Evolutionary conservation across 768 basidiomycete species (phyloP), one percentile per base, ranked within the genome.

Genomic region (Panellus pusillus): DNA sequence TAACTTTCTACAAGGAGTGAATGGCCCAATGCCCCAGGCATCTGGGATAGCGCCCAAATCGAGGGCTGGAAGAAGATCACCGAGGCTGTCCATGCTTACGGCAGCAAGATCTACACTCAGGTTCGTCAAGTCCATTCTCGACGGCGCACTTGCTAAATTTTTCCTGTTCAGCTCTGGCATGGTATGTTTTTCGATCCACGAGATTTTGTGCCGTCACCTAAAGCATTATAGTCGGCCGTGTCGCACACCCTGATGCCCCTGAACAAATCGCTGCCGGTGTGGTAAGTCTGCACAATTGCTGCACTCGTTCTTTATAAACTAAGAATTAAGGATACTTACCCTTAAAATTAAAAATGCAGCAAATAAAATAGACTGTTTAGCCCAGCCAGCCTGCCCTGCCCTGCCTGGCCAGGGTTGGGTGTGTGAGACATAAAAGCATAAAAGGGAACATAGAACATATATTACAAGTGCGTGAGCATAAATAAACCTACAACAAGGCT

Each of bases 1-100:
- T 35, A 3, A 35, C 8, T 14, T 35, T 9, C 9, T 35, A 9
- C 32, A 7, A 35, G 32, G 11, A 35, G 3, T 7, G 32, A 35
- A 35, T 35, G 32, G 32, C 32, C 32, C 8, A 35, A 67, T 43
- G 66, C 64, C 17, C 69, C 67, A 1, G 70, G 71, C 9, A 63
- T 71, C n/a, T 73, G 69, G 67, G 62, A 54, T 48, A 40, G 64
- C 11, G 65, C 63, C n/a, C 68, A 72, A 41, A 44, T 66, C 6
- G 56, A 44, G 11, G 68, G 57, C 8, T 72, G 70, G 69, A 68
- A 66, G 50, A 60, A 60, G 44, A 54, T 77, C 46, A 67, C 60
- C n/a, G 68, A 67, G 19, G 60, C 65, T 1, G 71, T 76, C 6
- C 72, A 74, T 57, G 60, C 55, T 5, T 65, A 66, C 50, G 70